Percentiles rank a stretch among this genome's conserved stretches.
phyloP scores from a whole-genome alignment of 176 grass and related monocot species.

The Saccharum officinarum region DNA sequence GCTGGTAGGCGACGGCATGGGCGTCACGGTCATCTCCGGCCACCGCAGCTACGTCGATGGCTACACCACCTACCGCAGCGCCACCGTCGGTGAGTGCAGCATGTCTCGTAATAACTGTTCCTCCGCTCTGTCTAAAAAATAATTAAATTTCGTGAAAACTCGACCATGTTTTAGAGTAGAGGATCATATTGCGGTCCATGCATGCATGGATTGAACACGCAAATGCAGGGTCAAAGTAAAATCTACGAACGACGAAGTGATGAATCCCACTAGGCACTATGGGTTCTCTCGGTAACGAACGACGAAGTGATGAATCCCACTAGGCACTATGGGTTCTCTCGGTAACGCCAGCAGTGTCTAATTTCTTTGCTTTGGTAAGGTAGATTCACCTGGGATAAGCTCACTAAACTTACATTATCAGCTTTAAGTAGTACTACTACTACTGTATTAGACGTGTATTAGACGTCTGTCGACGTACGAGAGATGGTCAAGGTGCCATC shows the following conservation, averaged over 20 bases:
- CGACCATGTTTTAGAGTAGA: neutral
- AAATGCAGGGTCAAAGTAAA: neutral
- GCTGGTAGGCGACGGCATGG: slow-evolving; percentile 79
- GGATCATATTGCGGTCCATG: neutral
- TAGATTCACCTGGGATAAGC: neutral
- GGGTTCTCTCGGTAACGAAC: too few relatives aligned
- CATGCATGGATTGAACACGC: neutral
- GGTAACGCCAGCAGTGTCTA: neutral
- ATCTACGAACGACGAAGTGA: neutral
- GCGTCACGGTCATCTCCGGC: slow-evolving; percentile 67
- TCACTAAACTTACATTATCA: neutral
- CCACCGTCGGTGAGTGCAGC: slow-evolving; percentile 58
- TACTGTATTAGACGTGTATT: neutral
- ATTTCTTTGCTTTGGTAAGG: neutral
- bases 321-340: too few relatives aligned
- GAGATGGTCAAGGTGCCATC: neutral
- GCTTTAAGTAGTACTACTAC: neutral
- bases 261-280: too few relatives aligned
- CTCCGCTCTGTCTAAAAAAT: neutral
- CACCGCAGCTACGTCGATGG: slow-evolving; percentile 63
- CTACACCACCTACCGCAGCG: slow-evolving; percentile 63
- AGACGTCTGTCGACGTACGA: neutral
- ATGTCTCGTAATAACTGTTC: too few relatives aligned
- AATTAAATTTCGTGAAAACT: neutral
- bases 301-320: too few relatives aligned